Conservation (phyloP, 805 yeast species). For the Wickerhamomyces mucosus region DNA sequence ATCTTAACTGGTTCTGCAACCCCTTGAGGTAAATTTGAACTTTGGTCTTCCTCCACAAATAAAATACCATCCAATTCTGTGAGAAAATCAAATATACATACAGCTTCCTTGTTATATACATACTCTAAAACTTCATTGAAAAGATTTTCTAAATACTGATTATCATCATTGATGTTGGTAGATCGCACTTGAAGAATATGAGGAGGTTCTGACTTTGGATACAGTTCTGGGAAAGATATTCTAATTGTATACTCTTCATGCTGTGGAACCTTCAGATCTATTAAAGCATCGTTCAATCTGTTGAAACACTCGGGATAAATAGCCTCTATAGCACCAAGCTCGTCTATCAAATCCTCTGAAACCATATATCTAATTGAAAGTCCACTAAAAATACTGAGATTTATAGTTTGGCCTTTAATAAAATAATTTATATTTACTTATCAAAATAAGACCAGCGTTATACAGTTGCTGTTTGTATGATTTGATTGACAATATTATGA, state of each 20-base stretch:
- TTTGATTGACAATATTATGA: no score
- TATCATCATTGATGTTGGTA: slow-evolving; percentile 27
- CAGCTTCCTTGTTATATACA: slow-evolving; percentile 51
- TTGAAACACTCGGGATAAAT: slow-evolving; percentile 64
- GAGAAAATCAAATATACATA: slow-evolving; percentile 71
- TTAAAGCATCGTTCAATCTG: slow-evolving; percentile 24
- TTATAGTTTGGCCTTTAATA: no score
- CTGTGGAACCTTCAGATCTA: slow-evolving; percentile 48
- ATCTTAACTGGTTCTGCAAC: slow-evolving; percentile 7
- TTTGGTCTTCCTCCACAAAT: slow-evolving; percentile 22
- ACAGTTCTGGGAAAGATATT: slow-evolving; percentile 58
- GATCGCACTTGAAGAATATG: slow-evolving; percentile 46
- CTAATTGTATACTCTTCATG: slow-evolving; percentile 53
- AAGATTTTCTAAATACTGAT: slow-evolving; percentile 31
- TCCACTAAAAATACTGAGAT: no score
- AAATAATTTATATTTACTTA: no score
- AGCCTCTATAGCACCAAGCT: slow-evolving; percentile 75
- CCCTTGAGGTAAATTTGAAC: slow-evolving; percentile 4
- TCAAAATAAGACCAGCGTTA: no score
- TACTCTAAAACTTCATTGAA: slow-evolving; percentile 44
- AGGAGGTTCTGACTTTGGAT: slow-evolving; percentile 60
- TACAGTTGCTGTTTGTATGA: no score
- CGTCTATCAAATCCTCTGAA: slow-evolving; percentile 55
- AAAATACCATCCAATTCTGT: slow-evolving; percentile 54
- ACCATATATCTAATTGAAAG: no score